Percentiles rank a stretch among this genome's conserved stretches.
These are phyloP conservation scores for Xerophyta viscosa DNA, from an alignment of 106 monocot species.

Conservation along the genomic window DNA sequence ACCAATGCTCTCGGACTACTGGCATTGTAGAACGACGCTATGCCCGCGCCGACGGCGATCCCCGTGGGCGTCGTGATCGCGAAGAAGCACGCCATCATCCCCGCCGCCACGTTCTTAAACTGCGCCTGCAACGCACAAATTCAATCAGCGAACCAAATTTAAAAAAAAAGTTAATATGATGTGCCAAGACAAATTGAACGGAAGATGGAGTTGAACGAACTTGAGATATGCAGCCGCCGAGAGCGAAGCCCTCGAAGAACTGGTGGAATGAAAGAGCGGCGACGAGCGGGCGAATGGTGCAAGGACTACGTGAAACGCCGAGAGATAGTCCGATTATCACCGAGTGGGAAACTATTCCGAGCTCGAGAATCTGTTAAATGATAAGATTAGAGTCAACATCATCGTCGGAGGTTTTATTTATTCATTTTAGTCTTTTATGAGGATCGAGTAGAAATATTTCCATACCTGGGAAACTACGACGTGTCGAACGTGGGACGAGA, in stretches of 20 bases:
- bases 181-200: too few relatives aligned
- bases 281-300: constrained; percentile 79
- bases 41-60: constrained; percentile 23
- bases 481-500: constrained; percentile 20
- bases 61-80: constrained; percentile 45
- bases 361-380: constrained; percentile 1
- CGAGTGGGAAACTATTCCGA: constrained; percentile 95
- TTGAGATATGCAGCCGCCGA: constrained; percentile 77
- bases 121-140: constrained; percentile 44
- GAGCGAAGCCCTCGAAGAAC: constrained; percentile 95
- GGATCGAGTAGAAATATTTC: too few relatives aligned
- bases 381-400: too few relatives aligned
- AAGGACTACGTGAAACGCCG: constrained; percentile 84
- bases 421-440: too few relatives aligned
- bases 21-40: constrained; percentile 29
- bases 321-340: constrained; percentile 90
- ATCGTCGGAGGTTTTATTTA: too few relatives aligned
- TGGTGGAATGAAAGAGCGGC: constrained; percentile 94
- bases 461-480: constrained; percentile 36
- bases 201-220: too few relatives aligned
- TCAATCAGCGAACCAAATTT: background rate
- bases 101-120: constrained; percentile 28
- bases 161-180: too few relatives aligned
- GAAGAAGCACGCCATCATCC: constrained; percentile 46
- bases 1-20: constrained; percentile 36